Evolutionary conservation across 2,329 filamentous ascomycete genomes (phyloP).

Genomic region (Beauveria bassiana): DNA sequence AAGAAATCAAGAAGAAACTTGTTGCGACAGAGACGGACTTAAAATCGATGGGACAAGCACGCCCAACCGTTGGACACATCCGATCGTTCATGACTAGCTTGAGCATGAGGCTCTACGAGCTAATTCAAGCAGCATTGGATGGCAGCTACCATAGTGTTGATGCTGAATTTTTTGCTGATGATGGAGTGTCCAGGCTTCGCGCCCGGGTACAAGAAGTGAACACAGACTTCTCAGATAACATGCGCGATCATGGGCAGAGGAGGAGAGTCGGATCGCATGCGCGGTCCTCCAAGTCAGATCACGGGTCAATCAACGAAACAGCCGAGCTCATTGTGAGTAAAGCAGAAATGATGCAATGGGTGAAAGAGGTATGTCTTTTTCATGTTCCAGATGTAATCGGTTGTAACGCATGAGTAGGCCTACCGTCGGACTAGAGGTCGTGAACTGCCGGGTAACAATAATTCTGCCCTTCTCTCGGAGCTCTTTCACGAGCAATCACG

Average conservation of each 20-base stretch:
- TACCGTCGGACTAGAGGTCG: neutral
- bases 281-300: neutral
- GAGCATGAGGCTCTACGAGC: slow-evolving; percentile 18
- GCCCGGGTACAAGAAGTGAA: slow-evolving; percentile 21
- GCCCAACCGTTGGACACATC: slow-evolving; percentile 15
- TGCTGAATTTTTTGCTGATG: slow-evolving; percentile 14
- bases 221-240: slow-evolving; percentile 15
- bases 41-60: slow-evolving; percentile 13
- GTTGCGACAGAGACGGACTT: slow-evolving; percentile 9
- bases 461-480: neutral
- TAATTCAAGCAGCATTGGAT: slow-evolving; percentile 19
- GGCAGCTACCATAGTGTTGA: slow-evolving; percentile 16
- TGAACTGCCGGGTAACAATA: neutral
- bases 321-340: neutral
- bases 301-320: neutral
- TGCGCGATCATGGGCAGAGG: slow-evolving; percentile 10
- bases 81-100: slow-evolving; percentile 16
- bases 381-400: neutral
- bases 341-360: neutral
- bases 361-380: neutral
- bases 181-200: slow-evolving; percentile 18
- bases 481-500: neutral
- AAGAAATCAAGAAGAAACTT: slow-evolving; percentile 17
- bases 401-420: neutral
- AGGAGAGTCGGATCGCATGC: neutral